Conservation (phyloP, 1,284 basidiomycete genomes). For the Cerrena zonata region DNA sequence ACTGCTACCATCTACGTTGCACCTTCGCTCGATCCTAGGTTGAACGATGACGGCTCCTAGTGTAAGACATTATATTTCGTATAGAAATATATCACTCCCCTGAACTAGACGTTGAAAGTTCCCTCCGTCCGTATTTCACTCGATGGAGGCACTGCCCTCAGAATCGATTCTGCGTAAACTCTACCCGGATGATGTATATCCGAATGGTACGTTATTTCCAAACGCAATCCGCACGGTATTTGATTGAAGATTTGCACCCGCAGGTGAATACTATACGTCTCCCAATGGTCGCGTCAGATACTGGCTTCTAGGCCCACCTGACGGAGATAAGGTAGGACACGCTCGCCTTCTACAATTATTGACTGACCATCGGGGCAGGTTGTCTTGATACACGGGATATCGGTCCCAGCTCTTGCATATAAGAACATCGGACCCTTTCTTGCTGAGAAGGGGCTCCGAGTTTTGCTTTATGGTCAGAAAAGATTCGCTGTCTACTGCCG, state of each 20-base stretch:
- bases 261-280: constrained; percentile 24
- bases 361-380: constrained; percentile 37
- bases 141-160: constrained; percentile 22
- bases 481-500: no score
- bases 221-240: background rate
- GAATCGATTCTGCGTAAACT: constrained; percentile 20
- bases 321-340: constrained; percentile 53
- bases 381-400: constrained; percentile 68
- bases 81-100: no score
- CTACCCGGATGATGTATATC: constrained; percentile 25
- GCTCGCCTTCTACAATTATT: background rate
- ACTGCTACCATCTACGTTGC: no score
- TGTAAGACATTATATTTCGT: no score
- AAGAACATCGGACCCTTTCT: constrained; percentile 60
- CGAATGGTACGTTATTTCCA: constrained; percentile 17
- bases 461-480: constrained; percentile 67
- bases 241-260: no score
- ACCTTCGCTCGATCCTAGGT: no score
- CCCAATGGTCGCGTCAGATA: constrained; percentile 45
- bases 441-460: constrained; percentile 56
- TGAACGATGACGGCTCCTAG: no score
- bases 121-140: constrained; percentile 19
- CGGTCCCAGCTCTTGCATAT: constrained; percentile 67
- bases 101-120: no score
- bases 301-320: constrained; percentile 70